Evolutionary conservation across 441 rosid genomes (phyloP).

Genomic region (Metrosideros polymorpha): DNA sequence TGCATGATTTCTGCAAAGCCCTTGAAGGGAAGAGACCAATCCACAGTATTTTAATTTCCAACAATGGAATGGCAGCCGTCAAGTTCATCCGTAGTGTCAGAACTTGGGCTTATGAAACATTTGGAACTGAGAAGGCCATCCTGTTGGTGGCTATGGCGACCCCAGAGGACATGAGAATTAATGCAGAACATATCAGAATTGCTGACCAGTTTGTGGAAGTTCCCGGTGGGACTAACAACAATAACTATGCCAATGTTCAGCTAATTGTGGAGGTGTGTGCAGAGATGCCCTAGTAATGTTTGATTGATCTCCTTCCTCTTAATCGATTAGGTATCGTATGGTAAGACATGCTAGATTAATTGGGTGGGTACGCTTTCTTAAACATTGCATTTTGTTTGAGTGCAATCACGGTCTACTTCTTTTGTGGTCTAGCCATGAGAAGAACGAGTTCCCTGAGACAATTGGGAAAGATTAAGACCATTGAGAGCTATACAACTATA

Average conservation of each 20-base stretch:
- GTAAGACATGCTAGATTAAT: neutral
- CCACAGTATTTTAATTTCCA: conserved; percentile 88
- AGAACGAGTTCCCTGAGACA: neutral
- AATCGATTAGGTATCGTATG: neutral
- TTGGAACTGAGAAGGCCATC: conserved; percentile 94
- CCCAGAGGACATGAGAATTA: conserved; percentile 99
- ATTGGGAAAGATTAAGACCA: neutral
- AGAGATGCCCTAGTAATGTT: neutral
- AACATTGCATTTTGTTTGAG: neutral
- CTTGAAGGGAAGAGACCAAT: conserved; percentile 87
- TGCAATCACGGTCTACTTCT: neutral
- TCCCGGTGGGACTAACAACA: conserved; percentile 99
- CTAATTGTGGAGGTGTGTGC: conserved; percentile 94
- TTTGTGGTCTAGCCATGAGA: neutral
- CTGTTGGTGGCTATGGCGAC: conserved; percentile 99
- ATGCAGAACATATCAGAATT: conserved; percentile 97
- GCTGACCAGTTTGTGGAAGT: conserved; percentile 99
- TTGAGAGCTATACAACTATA: neutral
- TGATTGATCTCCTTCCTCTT: neutral
- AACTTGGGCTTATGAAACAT: conserved; percentile 98
- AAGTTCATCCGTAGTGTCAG: conserved; percentile 95
- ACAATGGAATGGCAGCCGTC: conserved; percentile 99
- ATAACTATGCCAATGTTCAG: conserved; percentile 99
- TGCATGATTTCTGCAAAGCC: conserved; percentile 75
- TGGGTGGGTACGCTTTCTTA: neutral